Percentiles rank a stretch among this genome's conserved stretches.
These are phyloP conservation scores for Zymoseptoria passerinii DNA, from an alignment of 2,329 filamentous ascomycete genomes.

Conservation along the genomic window DNA sequence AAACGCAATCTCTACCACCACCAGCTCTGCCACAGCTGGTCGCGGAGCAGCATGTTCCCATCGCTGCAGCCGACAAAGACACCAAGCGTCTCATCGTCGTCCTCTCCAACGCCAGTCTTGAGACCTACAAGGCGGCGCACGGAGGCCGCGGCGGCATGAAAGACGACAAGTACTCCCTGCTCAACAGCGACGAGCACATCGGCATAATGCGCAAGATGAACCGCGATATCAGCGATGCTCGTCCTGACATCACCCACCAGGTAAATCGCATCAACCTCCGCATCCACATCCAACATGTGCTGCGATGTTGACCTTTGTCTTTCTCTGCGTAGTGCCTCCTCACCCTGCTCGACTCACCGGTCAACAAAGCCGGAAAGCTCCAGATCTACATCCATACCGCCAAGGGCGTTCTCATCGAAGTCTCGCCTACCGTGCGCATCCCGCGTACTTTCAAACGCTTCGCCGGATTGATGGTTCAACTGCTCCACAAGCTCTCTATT, in stretches of 20 bases:
- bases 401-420: conserved; percentile 94
- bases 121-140: conserved; percentile 83
- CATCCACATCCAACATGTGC: conserved; percentile 11
- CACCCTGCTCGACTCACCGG: conserved; percentile 90
- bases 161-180: conserved; percentile 82
- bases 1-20: conserved; percentile 86
- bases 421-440: conserved; percentile 95
- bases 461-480: conserved; percentile 95
- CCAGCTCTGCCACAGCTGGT: conserved; percentile 85
- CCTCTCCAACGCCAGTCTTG: conserved; percentile 90
- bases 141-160: conserved; percentile 52
- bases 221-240: conserved; percentile 92
- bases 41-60: conserved; percentile 82
- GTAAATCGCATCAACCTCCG: conserved; percentile 39
- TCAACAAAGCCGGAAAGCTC: conserved; percentile 96
- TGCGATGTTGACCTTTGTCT: conserved; percentile 16
- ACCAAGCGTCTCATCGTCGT: conserved; percentile 89
- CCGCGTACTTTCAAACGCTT: conserved; percentile 98
- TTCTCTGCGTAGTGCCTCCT: conserved; percentile 73
- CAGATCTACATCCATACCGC: conserved; percentile 99
- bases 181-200: conserved; percentile 99
- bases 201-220: conserved; percentile 99
- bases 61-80: conserved; percentile 79
- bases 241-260: conserved; percentile 98
- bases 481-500: conserved; percentile 91